Conservation (phyloP, 2,329 filamentous ascomycete species). For the Camptophora hylomeconis region DNA sequence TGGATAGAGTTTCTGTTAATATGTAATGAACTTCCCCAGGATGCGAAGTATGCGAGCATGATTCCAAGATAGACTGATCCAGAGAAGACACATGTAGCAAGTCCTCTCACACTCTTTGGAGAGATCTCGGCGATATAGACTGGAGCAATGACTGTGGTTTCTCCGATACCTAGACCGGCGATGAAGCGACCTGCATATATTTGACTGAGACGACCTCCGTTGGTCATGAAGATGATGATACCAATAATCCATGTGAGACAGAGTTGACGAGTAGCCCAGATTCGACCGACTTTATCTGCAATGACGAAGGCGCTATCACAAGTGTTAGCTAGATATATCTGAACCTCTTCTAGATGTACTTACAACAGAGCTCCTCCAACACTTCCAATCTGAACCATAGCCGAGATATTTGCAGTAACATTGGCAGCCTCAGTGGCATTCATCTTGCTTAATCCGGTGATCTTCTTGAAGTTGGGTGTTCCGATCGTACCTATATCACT, state of each 20-base stretch:
- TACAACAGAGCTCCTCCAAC: slow-evolving; percentile 22
- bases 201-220: slow-evolving; percentile 24
- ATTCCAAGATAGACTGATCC: slow-evolving; percentile 65
- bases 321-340: background rate
- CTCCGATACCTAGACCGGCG: slow-evolving; percentile 30
- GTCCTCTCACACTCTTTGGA: slow-evolving; percentile 54
- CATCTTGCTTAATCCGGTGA: slow-evolving; percentile 12
- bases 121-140: slow-evolving; percentile 63
- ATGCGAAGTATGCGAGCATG: slow-evolving; percentile 55
- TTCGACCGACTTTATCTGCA: slow-evolving; percentile 19
- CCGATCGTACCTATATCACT: too few species aligned
- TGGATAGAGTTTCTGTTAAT: slow-evolving; percentile 31
- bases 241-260: slow-evolving; percentile 16
- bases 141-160: slow-evolving; percentile 37
- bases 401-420: slow-evolving; percentile 24
- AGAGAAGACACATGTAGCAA: slow-evolving; percentile 60
- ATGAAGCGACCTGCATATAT: slow-evolving; percentile 33
- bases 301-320: slow-evolving; percentile 18
- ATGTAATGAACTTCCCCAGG: slow-evolving; percentile 39
- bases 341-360: slow-evolving; percentile 9
- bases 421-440: slow-evolving; percentile 19
- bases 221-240: slow-evolving; percentile 22
- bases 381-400: slow-evolving; percentile 28
- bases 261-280: slow-evolving; percentile 15
- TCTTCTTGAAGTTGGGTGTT: slow-evolving; percentile 20